Conservation (phyloP, 108 stramenopile species). For the Skeletonema costatum region DNA sequence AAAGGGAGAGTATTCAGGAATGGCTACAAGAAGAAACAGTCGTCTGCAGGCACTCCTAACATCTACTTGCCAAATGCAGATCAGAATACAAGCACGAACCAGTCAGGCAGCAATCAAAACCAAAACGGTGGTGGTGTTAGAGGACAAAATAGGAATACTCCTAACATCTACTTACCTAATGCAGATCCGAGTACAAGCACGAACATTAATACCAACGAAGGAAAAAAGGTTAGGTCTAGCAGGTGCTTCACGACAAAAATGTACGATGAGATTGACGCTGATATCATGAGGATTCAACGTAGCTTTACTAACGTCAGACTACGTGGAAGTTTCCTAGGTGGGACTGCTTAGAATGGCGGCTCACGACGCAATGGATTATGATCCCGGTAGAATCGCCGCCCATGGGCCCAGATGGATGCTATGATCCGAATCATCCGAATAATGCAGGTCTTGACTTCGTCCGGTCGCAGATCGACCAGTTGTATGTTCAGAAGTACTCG, state of each 20-base stretch:
- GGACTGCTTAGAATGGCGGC: slow-evolving; percentile 47
- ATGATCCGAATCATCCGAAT: slow-evolving; percentile 26
- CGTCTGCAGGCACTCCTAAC: neutral
- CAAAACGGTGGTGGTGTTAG: neutral
- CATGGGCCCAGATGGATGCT: slow-evolving; percentile 50
- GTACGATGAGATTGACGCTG: slow-evolving; percentile 33
- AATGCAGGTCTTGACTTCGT: slow-evolving; percentile 44
- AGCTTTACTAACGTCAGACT: slow-evolving; percentile 6
- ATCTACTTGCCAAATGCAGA: neutral
- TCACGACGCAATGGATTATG: slow-evolving; percentile 53
- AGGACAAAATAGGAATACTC: too few relatives aligned
- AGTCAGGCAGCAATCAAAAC: neutral
- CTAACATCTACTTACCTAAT: neutral
- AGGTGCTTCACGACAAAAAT: slow-evolving; percentile 13
- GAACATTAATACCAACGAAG: too few relatives aligned
- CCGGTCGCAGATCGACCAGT: slow-evolving; percentile 32
- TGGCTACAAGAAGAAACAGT: neutral
- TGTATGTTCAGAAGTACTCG: slow-evolving; percentile 32
- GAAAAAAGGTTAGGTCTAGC: neutral
- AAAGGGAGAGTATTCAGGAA: neutral
- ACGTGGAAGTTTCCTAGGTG: slow-evolving; percentile 46
- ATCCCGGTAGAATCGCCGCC: neutral
- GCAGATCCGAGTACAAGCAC: neutral
- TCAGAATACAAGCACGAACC: neutral
- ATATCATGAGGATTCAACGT: slow-evolving; percentile 29